phyloP scores from a whole-genome alignment of 805 yeast genomes.

The Saccharomyces mikatae region DNA sequence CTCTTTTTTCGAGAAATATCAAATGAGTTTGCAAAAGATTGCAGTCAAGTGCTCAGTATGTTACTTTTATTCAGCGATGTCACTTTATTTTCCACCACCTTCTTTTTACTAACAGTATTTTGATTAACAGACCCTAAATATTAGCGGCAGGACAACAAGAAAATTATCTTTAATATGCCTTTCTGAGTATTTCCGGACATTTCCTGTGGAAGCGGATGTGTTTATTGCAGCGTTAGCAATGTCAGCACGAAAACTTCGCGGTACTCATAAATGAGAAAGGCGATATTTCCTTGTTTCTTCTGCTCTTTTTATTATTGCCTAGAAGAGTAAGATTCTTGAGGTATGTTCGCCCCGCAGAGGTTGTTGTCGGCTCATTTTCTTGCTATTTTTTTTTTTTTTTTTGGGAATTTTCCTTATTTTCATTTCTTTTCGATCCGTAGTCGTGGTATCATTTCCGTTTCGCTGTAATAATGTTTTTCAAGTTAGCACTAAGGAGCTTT shows the following conservation, averaged over 20 bases:
- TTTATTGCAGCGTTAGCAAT: constrained; percentile 23
- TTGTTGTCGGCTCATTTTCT: not conserved
- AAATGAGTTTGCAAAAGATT: constrained; percentile 8
- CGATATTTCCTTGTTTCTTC: not conserved
- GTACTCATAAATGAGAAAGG: not conserved
- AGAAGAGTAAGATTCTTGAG: too few species aligned
- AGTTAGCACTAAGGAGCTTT: too few species aligned
- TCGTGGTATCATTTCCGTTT: too few species aligned
- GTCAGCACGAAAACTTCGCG: not conserved
- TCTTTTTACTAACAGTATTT: constrained; percentile 7
- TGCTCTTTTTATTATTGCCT: not conserved
- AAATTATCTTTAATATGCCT: constrained; percentile 25
- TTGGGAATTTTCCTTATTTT: too few species aligned
- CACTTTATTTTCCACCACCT: not conserved
- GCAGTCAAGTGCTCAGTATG: constrained; percentile 25
- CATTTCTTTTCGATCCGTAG: too few species aligned
- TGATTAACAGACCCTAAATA: constrained; percentile 9
- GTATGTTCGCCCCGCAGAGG: too few species aligned
- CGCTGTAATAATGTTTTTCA: too few species aligned
- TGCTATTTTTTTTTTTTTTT: not conserved
- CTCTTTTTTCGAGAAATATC: constrained; percentile 5
- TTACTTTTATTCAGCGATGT: constrained; percentile 1
- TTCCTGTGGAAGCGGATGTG: constrained; percentile 20
- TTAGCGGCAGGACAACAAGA: constrained; percentile 27
- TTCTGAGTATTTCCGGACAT: constrained; percentile 19